Evolutionary conservation across 257 asterid species (phyloP).

Genomic region (Nicotiana otophora): DNA sequence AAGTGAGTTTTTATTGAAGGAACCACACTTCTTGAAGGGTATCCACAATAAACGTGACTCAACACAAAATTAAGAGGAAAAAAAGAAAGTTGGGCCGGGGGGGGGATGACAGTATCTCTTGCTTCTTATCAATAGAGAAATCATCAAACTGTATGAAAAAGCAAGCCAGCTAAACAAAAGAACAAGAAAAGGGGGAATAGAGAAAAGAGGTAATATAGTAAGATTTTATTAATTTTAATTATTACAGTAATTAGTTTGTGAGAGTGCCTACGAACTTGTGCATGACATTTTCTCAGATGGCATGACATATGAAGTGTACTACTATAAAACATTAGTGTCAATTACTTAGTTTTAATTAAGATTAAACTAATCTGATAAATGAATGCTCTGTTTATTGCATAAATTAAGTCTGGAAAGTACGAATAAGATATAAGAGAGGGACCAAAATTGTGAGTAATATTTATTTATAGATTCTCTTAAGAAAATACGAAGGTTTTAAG

Average conservation of each 20-base stretch:
- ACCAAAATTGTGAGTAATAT: not conserved
- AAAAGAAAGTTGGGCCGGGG: not conserved
- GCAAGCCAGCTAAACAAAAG: not conserved
- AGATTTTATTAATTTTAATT: not conserved
- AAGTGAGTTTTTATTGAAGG: constrained; percentile 6
- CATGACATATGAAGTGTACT: not conserved
- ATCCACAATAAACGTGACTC: constrained; percentile 23
- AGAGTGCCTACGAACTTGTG: no score
- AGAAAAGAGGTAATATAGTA: not conserved
- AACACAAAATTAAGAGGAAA: constrained; percentile 9
- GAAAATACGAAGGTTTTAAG: not conserved
- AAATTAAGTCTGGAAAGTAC: not conserved
- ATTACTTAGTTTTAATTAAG: not conserved
- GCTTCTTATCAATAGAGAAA: not conserved
- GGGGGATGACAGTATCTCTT: not conserved
- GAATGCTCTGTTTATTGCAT: not conserved
- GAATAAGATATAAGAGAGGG: not conserved
- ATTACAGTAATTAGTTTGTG: no score
- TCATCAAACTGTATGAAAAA: not conserved
- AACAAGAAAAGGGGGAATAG: not conserved
- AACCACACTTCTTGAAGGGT: constrained; percentile 12
- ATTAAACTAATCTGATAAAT: not conserved
- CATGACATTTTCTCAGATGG: not conserved
- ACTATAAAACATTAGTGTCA: not conserved
- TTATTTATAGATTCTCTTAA: not conserved